These are phyloP conservation scores for Samsoniella hepiali DNA, from an alignment of 2,329 filamentous ascomycete species.

Conservation along the genomic window DNA sequence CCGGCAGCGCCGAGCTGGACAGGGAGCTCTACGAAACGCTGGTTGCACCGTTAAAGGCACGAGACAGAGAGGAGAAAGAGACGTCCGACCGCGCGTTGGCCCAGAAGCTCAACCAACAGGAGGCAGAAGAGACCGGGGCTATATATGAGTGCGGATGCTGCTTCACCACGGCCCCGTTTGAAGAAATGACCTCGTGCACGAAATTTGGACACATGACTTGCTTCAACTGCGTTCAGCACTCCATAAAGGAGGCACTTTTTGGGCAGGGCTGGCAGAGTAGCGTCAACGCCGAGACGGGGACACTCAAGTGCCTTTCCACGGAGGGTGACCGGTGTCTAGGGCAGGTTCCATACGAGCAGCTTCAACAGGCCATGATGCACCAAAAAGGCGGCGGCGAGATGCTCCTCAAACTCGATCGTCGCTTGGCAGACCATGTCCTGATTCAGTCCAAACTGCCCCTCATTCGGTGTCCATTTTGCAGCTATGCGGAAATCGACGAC, in stretches of 20 bases:
- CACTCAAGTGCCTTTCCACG: constrained; percentile 79
- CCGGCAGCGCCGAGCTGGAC: constrained; percentile 63
- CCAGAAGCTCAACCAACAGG: constrained; percentile 51
- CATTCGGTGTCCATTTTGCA: constrained; percentile 84
- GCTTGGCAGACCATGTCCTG: constrained; percentile 73
- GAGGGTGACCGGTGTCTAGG: constrained; percentile 68
- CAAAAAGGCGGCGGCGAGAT: constrained; percentile 69
- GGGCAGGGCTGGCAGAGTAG: constrained; percentile 88
- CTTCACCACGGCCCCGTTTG: constrained; percentile 67
- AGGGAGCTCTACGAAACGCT: constrained; percentile 58
- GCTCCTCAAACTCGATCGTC: constrained; percentile 72
- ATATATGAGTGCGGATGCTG: constrained; percentile 75
- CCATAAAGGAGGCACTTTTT: constrained; percentile 83
- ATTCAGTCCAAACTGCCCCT: constrained; percentile 71
- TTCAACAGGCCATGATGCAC: constrained; percentile 68
- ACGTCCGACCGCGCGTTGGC: constrained; percentile 53
- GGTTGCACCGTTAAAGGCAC: constrained; percentile 50
- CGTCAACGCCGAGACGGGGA: constrained; percentile 68
- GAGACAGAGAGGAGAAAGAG: constrained; percentile 42
- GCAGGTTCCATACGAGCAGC: constrained; percentile 65
- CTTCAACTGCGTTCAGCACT: constrained; percentile 76
- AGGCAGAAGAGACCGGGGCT: constrained; percentile 55
- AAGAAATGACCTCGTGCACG: constrained; percentile 71
- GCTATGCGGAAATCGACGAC: constrained; percentile 84
- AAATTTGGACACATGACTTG: constrained; percentile 69